Evolutionary conservation across 352 stramenopile species (phyloP), one percentile per base, ranked within the genome.

Genomic region (Globisporangium parvum): DNA sequence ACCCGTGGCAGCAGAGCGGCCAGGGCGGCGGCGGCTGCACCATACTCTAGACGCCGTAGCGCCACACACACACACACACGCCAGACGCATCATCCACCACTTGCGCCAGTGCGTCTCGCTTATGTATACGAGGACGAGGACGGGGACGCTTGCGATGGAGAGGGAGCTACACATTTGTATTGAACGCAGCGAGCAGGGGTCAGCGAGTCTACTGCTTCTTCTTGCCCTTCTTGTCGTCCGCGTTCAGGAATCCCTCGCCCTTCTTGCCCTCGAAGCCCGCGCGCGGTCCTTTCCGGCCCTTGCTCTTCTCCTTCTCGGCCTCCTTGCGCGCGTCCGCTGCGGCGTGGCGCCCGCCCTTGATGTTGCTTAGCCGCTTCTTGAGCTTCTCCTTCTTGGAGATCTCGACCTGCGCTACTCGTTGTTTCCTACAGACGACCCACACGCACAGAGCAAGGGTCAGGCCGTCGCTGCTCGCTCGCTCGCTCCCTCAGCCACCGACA

Each of bases 251-350:
- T 21, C 46, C 59, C 15, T 88, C 76, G 18, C 81, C 78, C 64
- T 91, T 89, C 72, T 88, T 91, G 57, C 81, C 81, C 68, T 91
- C 81, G 53, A 91, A 89, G 55, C 81, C 81, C 6, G 81, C 81
- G 47, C 81, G 81, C 61, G 73, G 71, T 51, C 64, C 53, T 59
- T 84, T 87, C 35, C 64, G 63, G 44, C 62, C 66, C 59, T 78
- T 73, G 44, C 23, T 51, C 46, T 62, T 51, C 47, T 75, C 69
- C 6, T 45, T 45, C 18, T 18, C 39, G 14, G 39, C 39, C 18
- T 63, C 59, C 56, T 66, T 69, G 55, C 71, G 70, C 58, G 66
- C 65, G 23, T 47, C 50, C 0, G 35, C 33, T 15, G 40, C 55
- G 2, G 41, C 33, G 42, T 56, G 53, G 11, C 64, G 51, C n/a